Base-by-base conservation (phyloP, 2,329 filamentous ascomycete genomes). In the Monosporascus sp. region DNA sequence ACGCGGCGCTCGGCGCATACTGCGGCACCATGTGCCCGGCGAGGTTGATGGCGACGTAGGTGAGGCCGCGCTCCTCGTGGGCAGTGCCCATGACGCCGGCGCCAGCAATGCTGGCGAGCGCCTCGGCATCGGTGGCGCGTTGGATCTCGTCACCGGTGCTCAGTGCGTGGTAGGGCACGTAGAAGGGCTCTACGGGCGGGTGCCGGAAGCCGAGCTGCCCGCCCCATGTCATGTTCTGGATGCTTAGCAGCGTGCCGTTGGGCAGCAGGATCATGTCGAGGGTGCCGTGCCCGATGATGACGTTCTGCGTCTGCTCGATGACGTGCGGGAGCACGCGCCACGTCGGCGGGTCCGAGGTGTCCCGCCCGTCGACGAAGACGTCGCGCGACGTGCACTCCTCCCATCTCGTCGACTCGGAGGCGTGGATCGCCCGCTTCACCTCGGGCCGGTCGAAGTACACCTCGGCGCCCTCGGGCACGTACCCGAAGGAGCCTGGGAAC, bases 161-260 rank as follows among this genome's bases (percentile, higher is more conserved):
- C 22, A 77, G 70, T 51, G 78, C 72, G 59, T 85, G 82, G 64
- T 82, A 84, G 0, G 88, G 88, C 0, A 91, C 85, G 65, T 81
- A 89, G 63, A 89, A 85, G 2, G 84, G 82, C 49, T 83, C 77
- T 1, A 65, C 66, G 0, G 88, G 89, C 0, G 71, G 68, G 1
- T 68, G 65, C 57, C 84, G 80, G 74, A 93, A 92, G 0, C 89
- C 89, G 49, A 87, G 81, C 44, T 76, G 67, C 5, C 88, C 88
- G 53, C 82, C 82, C 83, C 84, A 93, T 0, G 87, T 91, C 84
- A 92, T 89, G 72, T 91, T 91, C 65, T 93, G 88, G 54, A 92
- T 84, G 1, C 80, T 79, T 6, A 90, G 73, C 1, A 93, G 74
- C 0, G 87, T 87, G 17, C 88, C 88, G 65, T 88, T 87, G 62